A percentile compares a stretch with the other conserved stretches of the same genome.
Evolutionary conservation across 768 basidiomycete genomes (phyloP).

Genomic region (Cyathus striatus): DNA sequence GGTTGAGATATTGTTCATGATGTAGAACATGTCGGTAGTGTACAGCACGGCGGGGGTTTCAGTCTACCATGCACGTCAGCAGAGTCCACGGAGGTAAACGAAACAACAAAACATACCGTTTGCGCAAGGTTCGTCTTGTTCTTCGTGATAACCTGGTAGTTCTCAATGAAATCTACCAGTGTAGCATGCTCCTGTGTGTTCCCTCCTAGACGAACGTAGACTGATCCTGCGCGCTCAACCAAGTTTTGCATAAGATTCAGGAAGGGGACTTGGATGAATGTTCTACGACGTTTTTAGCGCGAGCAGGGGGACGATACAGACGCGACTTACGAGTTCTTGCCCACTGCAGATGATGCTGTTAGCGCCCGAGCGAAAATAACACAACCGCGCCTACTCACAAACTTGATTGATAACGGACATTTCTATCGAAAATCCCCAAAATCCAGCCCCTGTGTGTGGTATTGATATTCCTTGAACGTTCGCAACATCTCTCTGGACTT

Average conservation of each 20-base stretch:
- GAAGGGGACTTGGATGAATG: conserved; percentile 54
- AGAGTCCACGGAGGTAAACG: neutral
- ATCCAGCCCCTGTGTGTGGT: neutral
- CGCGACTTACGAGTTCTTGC: neutral
- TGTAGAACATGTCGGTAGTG: conserved; percentile 61
- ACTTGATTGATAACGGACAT: conserved; percentile 2
- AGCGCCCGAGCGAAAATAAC: no score
- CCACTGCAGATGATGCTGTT: neutral
- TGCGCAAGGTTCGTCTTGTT: conserved; percentile 16
- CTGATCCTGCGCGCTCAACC: conserved; percentile 54
- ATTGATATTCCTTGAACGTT: neutral
- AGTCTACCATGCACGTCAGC: conserved; percentile 32
- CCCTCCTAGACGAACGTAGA: conserved; percentile 70
- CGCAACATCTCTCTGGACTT: neutral
- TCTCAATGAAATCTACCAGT: conserved; percentile 42
- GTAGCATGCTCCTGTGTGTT: conserved; percentile 72
- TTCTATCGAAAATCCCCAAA: conserved; percentile 1
- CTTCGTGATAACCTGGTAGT: conserved; percentile 49
- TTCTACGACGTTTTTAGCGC: conserved; percentile 17
- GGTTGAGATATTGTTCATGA: conserved; percentile 57
- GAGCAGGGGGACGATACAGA: neutral
- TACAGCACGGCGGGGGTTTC: conserved; percentile 65
- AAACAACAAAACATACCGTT: neutral
- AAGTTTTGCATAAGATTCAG: conserved; percentile 78
- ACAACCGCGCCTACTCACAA: conserved; percentile 1